Base-by-base conservation (phyloP, 2,329 filamentous ascomycete species). In the Ascochyta fabae region DNA sequence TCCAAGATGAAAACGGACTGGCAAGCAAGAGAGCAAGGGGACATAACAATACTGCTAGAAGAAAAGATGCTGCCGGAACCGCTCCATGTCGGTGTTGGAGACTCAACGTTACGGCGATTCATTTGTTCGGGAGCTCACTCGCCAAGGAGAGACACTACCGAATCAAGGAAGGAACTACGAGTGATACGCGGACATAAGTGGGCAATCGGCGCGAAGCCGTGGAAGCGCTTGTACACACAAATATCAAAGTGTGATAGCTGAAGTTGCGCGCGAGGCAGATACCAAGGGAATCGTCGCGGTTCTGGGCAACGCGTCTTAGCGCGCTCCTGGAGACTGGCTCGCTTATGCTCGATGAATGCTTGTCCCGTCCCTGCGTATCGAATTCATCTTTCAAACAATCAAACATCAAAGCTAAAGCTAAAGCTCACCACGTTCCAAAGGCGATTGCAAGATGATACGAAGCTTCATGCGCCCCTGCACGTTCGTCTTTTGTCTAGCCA, bases 261-360 rank as follows among this genome's bases (percentile, higher is more conserved):
- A 19, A 22, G 45, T 22, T 26, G 47, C 29, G 42, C 38, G 27
- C 24, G 13, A 42, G 27, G 23, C 19, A 56, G 7, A 24, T 24
- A 31, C 27, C 24, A 36, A 42, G 24, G 22, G 45, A 55, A 36
- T 27, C 39, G 42, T 51, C 47, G 36, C 47, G 31, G 36, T 43
- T 19, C 16, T 51, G 42, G 38, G 42, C 42, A 31, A 51, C 38
- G 47, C 43, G 53, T 41, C 42, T 48, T 56, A 56, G 53, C 53
- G 53, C 48, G 47, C 19, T 34, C 40, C 38, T 45, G 29, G 33
- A 48, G 36, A 47, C 53, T 26, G 47, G 47, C 47, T 56, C 53
- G 53, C 53, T 56, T 51, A 49, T n/a, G 19, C 12, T 49, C 15
- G 23, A 49, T 39, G 31, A 39, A 48, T 38, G 53, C 53, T 48